These are phyloP conservation scores for Hyphopichia khmerensis DNA, from an alignment of 1,139 yeast species.

Conservation along the genomic window DNA sequence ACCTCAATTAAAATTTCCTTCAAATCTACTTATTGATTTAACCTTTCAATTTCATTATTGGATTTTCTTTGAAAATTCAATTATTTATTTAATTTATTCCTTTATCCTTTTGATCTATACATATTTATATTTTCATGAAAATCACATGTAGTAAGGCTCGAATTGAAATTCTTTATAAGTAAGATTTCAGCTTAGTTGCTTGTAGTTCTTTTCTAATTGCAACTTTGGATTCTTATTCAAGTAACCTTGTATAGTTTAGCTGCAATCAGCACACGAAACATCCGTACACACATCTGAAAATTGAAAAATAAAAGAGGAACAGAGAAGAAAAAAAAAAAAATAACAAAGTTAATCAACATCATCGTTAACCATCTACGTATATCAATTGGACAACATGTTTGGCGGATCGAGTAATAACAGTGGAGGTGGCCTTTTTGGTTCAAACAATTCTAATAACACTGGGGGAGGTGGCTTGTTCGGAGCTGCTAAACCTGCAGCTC, in stretches of 20 bases:
- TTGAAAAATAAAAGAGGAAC: neutral
- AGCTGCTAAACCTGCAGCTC: slow-evolving; percentile 10
- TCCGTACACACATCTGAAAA: neutral
- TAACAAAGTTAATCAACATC: neutral
- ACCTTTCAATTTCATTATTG: no score
- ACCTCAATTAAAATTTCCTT: no score
- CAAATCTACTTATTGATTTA: no score
- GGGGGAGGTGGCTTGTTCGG: slow-evolving; percentile 3
- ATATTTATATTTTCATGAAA: no score
- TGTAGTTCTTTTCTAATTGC: no score
- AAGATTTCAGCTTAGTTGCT: no score
- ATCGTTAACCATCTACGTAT: slow-evolving; percentile 2
- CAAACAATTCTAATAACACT: slow-evolving; percentile 5
- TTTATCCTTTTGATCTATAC: neutral
- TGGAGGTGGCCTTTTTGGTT: slow-evolving; percentile 1
- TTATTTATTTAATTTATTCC: neutral
- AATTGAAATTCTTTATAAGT: no score
- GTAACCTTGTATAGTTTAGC: no score
- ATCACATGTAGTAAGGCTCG: no score
- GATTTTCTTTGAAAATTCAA: neutral
- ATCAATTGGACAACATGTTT: slow-evolving; percentile 2
- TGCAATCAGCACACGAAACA: no score
- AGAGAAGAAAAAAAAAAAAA: neutral
- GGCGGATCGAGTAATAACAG: slow-evolving; percentile 1
- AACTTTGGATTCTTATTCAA: no score